phyloP scores from a whole-genome alignment of 129 eudicot species.

The Gnaphalium uliginosum region DNA sequence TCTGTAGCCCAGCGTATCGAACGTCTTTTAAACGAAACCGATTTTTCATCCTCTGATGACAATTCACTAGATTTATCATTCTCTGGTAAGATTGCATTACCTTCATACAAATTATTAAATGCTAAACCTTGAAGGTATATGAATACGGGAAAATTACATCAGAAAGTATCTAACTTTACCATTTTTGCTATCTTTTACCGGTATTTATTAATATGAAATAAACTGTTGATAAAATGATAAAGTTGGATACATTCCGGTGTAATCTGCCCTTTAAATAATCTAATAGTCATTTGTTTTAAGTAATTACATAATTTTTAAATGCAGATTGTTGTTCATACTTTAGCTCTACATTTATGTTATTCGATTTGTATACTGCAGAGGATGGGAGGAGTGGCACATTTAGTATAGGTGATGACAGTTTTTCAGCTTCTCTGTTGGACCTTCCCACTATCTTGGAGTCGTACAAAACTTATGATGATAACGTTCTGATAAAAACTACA shows the following conservation, averaged over 20 bases:
- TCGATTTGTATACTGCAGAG: constrained; percentile 36
- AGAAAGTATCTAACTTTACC: neutral
- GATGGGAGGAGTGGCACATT: constrained; percentile 86
- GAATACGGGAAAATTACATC: neutral
- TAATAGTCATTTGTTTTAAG: too few relatives aligned
- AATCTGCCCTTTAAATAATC: too few relatives aligned
- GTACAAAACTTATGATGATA: constrained; percentile 83
- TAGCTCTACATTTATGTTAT: neutral
- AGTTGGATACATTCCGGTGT: too few relatives aligned
- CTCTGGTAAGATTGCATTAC: constrained; percentile 45
- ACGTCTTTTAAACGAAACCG: constrained; percentile 55
- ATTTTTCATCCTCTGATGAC: constrained; percentile 43
- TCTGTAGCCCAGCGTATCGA: constrained; percentile 82
- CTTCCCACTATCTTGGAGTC: constrained; percentile 77
- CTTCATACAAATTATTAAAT: neutral
- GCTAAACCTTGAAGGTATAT: neutral
- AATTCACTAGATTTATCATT: constrained; percentile 59
- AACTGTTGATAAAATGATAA: neutral
- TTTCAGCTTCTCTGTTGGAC: constrained; percentile 79
- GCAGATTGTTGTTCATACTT: neutral
- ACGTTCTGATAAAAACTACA: constrained; percentile 71
- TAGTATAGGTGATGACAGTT: constrained; percentile 62
- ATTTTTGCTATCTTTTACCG: neutral
- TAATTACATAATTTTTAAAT: neutral
- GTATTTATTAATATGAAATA: too few relatives aligned